Base-by-base conservation (phyloP, 345 rosid species). In the Citropsis articulata region DNA sequence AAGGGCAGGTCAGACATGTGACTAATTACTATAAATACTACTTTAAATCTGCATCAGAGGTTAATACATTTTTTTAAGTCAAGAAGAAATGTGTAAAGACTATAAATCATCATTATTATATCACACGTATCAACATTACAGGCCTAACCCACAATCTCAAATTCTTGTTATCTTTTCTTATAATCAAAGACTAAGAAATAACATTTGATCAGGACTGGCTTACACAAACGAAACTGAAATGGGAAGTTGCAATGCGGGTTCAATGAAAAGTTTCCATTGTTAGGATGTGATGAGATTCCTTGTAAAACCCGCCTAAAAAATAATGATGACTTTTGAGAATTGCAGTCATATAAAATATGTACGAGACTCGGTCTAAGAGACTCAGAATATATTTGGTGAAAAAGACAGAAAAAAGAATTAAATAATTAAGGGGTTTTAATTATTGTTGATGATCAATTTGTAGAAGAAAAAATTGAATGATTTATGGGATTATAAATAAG, bases 1-100 rank as follows among this genome's bases (percentile, higher is more conserved):
- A 50, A 48, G 33, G 19, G 78, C n/a, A 71, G 71, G 72, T 50
- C 75, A 83, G 78, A 79, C 83, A 83, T 79, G 81, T 83, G 78
- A 79, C 22, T 42, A 66, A 50, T 67, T 71, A 64, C 73, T 57
- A 75, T 63, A 77, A 60, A 42, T 56, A 48, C 50, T 13, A 35
- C 66, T 53, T 78, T 64, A 79, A 75, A 67, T 57, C 69, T 71
- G 71, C 73, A 35, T 59, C 57, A 70, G 19, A 48, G 64, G 53
- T 40, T 33, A 24, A 50, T 21, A 9, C 38, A 2, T 48, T 36
- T 28, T 70, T 69, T 40, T 8, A 66, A 57, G 50, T 77, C 50
- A 45, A 45, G 76, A 45, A 61, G 70, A 70, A 40, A 33, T 5
- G 22, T 25, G 71, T 70, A 27, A 27, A 18, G 57, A 56, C 61